Percentiles rank a stretch among this genome's conserved stretches.
Conservation (phyloP, 2,329 filamentous ascomycete species). For the Pestalotiopsis sp. region DNA sequence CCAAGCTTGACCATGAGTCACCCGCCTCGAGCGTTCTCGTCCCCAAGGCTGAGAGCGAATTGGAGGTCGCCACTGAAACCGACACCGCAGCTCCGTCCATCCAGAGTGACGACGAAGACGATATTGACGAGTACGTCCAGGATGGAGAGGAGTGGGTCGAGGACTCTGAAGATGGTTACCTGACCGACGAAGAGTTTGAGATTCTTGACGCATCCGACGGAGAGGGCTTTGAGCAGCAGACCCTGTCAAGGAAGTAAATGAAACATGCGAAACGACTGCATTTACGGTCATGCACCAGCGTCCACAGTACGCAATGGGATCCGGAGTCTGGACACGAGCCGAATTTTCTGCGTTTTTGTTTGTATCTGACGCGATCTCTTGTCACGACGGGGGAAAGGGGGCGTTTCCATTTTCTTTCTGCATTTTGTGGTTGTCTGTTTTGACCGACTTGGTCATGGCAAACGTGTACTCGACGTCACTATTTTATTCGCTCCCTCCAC, state of each 20-base stretch:
- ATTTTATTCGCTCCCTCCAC: not conserved
- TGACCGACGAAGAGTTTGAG: slow-evolving; percentile 98
- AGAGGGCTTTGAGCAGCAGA: slow-evolving; percentile 67
- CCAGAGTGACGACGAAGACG: slow-evolving; percentile 43
- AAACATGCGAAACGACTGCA: slow-evolving; percentile 4
- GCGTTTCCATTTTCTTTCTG: not conserved
- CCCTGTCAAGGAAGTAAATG: slow-evolving; percentile 29
- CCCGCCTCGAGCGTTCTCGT: slow-evolving; percentile 79
- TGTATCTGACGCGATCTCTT: slow-evolving; percentile 9
- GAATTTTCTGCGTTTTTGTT: slow-evolving; percentile 3
- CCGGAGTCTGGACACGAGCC: not conserved
- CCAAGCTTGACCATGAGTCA: slow-evolving; percentile 92
- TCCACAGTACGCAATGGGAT: not conserved
- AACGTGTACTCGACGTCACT: not conserved
- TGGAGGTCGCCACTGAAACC: slow-evolving; percentile 44
- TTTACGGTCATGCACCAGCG: not conserved
- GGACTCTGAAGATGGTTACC: slow-evolving; percentile 73
- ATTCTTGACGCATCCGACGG: slow-evolving; percentile 94
- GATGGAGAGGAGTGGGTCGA: slow-evolving; percentile 61
- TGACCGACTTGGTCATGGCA: not conserved
- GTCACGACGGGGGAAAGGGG: not conserved
- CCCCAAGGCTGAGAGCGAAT: slow-evolving; percentile 54
- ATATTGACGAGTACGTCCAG: slow-evolving; percentile 55
- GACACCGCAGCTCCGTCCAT: slow-evolving; percentile 35
- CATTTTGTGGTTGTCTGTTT: not conserved